Conservation (phyloP, 2,329 filamentous ascomycete genomes). For the Pestalotiopsis fici region DNA sequence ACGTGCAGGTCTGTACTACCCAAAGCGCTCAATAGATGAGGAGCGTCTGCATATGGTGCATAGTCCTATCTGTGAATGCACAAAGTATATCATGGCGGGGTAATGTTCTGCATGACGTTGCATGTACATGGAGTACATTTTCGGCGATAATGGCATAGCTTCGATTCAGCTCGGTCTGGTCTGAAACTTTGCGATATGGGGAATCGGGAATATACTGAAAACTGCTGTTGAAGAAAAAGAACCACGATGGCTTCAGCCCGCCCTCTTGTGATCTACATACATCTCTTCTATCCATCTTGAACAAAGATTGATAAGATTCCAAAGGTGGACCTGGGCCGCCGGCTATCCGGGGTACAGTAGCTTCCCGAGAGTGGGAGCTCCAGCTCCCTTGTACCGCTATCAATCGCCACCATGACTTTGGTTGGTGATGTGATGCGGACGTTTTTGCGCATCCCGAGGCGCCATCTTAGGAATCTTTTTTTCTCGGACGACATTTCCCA, state of each 20-base stretch:
- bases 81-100: neutral
- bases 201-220: neutral
- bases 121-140: neutral
- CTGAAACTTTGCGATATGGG: neutral
- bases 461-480: neutral
- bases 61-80: neutral
- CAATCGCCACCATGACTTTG: neutral
- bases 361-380: neutral
- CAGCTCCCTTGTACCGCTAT: neutral
- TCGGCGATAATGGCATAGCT: neutral
- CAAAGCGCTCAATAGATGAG: neutral
- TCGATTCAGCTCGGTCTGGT: neutral
- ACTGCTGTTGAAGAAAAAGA: neutral
- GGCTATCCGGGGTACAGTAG: neutral
- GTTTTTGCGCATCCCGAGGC: neutral
- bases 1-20: neutral
- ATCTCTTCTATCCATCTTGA: neutral
- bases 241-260: neutral
- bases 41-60: too few relatives aligned
- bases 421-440: constrained; percentile 1
- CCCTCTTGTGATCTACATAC: neutral
- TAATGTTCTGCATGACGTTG: neutral
- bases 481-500: neutral
- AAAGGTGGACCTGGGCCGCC: neutral
- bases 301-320: neutral